phyloP scores from a whole-genome alignment of 306 rosid genomes.

The Lagenaria siceraria region DNA sequence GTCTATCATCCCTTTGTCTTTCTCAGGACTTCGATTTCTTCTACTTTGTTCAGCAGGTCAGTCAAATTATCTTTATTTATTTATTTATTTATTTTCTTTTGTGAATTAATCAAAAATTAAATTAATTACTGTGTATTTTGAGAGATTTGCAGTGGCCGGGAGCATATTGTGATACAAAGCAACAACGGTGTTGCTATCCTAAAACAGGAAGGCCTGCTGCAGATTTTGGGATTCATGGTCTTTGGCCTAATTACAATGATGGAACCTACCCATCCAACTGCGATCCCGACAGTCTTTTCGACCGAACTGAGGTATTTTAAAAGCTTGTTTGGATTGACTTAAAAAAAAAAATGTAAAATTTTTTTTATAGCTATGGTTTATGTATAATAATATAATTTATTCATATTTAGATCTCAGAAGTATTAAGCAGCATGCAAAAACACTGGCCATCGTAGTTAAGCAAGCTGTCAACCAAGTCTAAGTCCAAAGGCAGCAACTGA shows the following conservation, averaged over 20 bases:
- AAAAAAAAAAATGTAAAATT: no score
- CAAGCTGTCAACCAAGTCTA: no score
- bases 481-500: conserved; percentile 92
- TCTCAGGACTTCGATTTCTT: conserved; percentile 53
- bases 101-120: no score
- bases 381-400: no score
- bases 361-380: no score
- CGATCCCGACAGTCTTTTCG: conserved; percentile 37
- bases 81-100: no score
- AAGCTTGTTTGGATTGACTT: no score
- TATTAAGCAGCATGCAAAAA: conserved; percentile 32
- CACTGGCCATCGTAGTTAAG: conserved; percentile 82
- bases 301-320: conserved; percentile 28
- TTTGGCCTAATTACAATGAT: conserved; percentile 66
- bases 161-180: conserved; percentile 57
- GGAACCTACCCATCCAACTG: conserved; percentile 21
- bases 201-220: conserved; percentile 58
- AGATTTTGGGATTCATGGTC: conserved; percentile 79
- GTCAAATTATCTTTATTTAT: no score
- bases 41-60: conserved; percentile 58
- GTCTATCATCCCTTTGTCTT: conserved; percentile 24
- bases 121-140: no score
- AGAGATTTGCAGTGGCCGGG: conserved; percentile 65
- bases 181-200: conserved; percentile 65
- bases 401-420: conserved; percentile 27